Percentiles rank a stretch among this genome's conserved stretches.
Evolutionary conservation across 2,329 filamentous ascomycete species (phyloP).

Genomic region (Microsporum ferrugineum): DNA sequence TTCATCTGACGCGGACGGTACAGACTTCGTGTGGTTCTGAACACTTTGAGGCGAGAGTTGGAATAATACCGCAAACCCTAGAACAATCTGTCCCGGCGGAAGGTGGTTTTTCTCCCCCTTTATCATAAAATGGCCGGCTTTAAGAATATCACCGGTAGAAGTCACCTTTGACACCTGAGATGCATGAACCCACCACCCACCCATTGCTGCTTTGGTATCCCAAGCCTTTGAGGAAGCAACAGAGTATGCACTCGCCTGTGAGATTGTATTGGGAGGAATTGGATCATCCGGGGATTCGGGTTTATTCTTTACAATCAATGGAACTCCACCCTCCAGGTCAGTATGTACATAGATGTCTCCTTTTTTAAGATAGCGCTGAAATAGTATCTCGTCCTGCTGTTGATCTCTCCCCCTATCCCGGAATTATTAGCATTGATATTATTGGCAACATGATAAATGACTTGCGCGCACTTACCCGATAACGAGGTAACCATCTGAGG

Average conservation of each 20-base stretch:
- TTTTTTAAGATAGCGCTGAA: conserved; percentile 70
- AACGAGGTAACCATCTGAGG: conserved; percentile 87
- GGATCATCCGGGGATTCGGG: conserved; percentile 65
- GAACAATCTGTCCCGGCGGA: conserved; percentile 71
- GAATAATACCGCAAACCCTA: conserved; percentile 82
- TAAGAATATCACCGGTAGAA: conserved; percentile 66
- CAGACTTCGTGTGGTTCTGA: conserved; percentile 64
- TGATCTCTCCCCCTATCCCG: conserved; percentile 58
- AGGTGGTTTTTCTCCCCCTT: conserved; percentile 83
- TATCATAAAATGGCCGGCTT: conserved; percentile 66
- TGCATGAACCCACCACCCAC: conserved; percentile 87
- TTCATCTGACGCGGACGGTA: conserved; percentile 21
- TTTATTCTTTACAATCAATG: conserved; percentile 85
- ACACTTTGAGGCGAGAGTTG: conserved; percentile 81
- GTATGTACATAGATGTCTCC: conserved; percentile 90
- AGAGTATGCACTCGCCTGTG: conserved; percentile 75
- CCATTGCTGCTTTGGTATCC: conserved; percentile 94
- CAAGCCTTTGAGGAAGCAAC: conserved; percentile 82
- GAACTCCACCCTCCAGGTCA: conserved; percentile 70
- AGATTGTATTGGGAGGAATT: conserved; percentile 80
- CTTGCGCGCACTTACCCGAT: conserved; percentile 43
- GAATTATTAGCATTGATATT: conserved; percentile 3
- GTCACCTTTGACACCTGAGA: conserved; percentile 84
- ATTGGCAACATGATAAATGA: not conserved
- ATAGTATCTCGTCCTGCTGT: conserved; percentile 85